phyloP scores from a whole-genome alignment of 305 asterid species.

The Solanum chacoense region DNA sequence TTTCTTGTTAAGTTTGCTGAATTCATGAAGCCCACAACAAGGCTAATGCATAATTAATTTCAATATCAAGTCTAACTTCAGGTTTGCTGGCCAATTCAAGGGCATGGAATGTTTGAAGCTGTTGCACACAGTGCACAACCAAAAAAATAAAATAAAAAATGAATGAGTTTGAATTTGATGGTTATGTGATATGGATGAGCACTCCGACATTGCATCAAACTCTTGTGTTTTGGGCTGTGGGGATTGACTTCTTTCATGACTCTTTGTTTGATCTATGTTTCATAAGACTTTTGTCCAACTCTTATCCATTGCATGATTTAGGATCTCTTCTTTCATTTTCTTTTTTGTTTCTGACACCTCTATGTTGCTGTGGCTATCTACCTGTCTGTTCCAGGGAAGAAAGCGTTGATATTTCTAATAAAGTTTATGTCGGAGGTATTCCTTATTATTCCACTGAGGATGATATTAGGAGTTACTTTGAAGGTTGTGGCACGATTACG shows the following conservation, averaged over 20 bases:
- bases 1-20: not conserved
- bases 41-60: not conserved
- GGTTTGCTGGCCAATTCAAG: not conserved
- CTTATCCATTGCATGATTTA: not conserved
- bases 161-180: not conserved
- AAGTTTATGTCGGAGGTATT: constrained; percentile 91
- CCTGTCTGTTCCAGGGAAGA: constrained; percentile 26
- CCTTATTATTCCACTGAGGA: constrained; percentile 94
- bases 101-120: not conserved
- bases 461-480: constrained; percentile 88
- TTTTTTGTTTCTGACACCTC: not conserved
- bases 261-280: not conserved
- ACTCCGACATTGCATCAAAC: not conserved
- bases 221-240: not conserved
- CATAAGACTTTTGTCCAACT: not conserved
- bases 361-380: not conserved
- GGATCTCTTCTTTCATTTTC: not conserved
- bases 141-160: not conserved
- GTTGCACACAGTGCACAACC: not conserved
- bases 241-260: not conserved
- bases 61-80: not conserved
- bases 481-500: constrained; percentile 81
- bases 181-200: not conserved
- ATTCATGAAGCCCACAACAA: not conserved
- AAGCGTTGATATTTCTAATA: constrained; percentile 29